phyloP scores from a whole-genome alignment of 2,329 filamentous ascomycete genomes.

The Cryphonectria japonica region DNA sequence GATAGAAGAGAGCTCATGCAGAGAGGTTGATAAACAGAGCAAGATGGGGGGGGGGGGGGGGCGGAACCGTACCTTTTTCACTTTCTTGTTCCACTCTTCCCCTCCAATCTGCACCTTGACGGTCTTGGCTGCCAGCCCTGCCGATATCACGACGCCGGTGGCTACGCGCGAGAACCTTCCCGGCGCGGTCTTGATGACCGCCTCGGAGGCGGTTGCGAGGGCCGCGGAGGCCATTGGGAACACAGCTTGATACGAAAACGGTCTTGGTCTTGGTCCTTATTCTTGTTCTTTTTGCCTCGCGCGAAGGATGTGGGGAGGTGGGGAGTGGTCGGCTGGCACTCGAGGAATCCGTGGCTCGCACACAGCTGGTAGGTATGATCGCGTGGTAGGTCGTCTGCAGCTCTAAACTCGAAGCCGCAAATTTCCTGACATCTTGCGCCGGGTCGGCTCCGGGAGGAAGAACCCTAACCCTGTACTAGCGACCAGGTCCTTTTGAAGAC shows the following conservation, averaged over 20 bases:
- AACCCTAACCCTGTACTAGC: constrained; percentile 2
- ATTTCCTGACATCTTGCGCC: constrained; percentile 12
- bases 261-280: neutral
- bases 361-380: neutral
- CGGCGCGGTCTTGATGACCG: constrained; percentile 13
- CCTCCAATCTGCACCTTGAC: constrained; percentile 76
- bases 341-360: neutral
- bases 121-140: constrained; percentile 77
- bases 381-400: neutral
- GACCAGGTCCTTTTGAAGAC: neutral
- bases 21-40: neutral
- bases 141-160: constrained; percentile 72
- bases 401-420: constrained; percentile 7
- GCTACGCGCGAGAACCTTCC: constrained; percentile 10
- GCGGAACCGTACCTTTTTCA: constrained; percentile 65
- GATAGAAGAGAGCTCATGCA: neutral
- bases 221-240: constrained; percentile 14
- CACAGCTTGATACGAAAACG: neutral
- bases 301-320: neutral
- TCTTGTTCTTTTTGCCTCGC: neutral
- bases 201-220: constrained; percentile 14
- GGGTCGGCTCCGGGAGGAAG: constrained; percentile 6
- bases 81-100: constrained; percentile 71
- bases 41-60: neutral
- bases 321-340: neutral